Base-by-base conservation (phyloP, 148 eudicot species). In the Amaranthus hypochondriacus region DNA sequence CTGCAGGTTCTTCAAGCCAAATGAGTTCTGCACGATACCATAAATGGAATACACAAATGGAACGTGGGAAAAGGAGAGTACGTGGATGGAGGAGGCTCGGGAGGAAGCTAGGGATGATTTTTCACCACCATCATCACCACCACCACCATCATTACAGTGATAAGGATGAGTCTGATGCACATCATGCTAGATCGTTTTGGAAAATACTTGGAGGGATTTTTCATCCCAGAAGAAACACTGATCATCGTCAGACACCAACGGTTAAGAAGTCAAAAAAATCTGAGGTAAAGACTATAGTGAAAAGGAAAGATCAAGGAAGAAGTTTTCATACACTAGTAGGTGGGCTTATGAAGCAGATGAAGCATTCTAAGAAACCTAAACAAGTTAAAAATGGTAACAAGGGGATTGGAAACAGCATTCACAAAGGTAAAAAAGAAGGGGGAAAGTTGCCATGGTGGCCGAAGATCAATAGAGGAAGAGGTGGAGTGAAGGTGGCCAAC, bases 111-210 rank as follows among this genome's bases (percentile, higher is more conserved):
- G 88, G 92, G 43, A 76, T 84, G 78, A 79, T 91, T 12, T 83
- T 91, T 74, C 93, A 91, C 78, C 90, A 86, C 75, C 96, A 87
- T 6, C 92, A 88, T 48, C 93, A 87, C 55, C 91, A 90, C 76
- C 94, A 87, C 74, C 91, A 87, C 68, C 88, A 88, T 15, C 73
- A 81, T 63, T 75, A 57, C 28, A 59, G 58, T 21, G 77, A 68
- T 14, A 57, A 62, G 15, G 71, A 82, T 58, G 77, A 77, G 62
- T 62, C 54, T 59, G 72, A 61, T 66, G 77, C 3, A 0, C 79
- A 55, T 51, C 76, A 39, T 62, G 77, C 68, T 11, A 70, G 60
- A 60, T 69, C 86, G 13, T 61, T 83, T 47, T 80, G 79, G 82
- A 84, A 80, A 68, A 74, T 61, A 8, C 21, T 82, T 2, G 83